These are phyloP conservation scores for Albophoma yamanashiensis DNA, from an alignment of 2,329 filamentous ascomycete genomes.

Conservation along the genomic window DNA sequence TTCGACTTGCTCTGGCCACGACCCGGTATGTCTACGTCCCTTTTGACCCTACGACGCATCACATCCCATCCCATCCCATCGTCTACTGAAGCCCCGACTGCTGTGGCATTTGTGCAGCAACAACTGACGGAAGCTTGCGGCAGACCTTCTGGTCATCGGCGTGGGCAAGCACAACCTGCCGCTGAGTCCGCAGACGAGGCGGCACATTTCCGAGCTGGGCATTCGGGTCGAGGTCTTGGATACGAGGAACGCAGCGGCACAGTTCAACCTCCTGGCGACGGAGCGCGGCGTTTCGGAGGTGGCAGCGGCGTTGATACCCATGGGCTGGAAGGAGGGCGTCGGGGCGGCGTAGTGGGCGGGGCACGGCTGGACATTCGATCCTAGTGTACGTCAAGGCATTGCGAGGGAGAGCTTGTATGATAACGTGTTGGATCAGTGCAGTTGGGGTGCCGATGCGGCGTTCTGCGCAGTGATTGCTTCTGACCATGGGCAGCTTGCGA, in stretches of 20 bases:
- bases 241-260: constrained; percentile 84
- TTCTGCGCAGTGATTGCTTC: not conserved
- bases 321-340: constrained; percentile 63
- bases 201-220: constrained; percentile 63
- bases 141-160: constrained; percentile 84
- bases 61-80: too few species aligned
- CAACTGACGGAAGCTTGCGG: not conserved
- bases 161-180: constrained; percentile 67
- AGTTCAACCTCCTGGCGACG: constrained; percentile 92
- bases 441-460: not conserved
- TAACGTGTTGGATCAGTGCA: not conserved
- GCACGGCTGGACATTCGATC: not conserved
- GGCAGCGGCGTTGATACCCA: constrained; percentile 76
- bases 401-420: not conserved
- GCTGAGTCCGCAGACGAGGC: constrained; percentile 63
- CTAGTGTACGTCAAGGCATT: not conserved
- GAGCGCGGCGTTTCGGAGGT: constrained; percentile 80
- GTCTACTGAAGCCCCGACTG: not conserved
- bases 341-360: constrained; percentile 21
- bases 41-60: not conserved
- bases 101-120: not conserved
- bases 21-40: constrained; percentile 52
- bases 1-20: constrained; percentile 76
- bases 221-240: constrained; percentile 83
- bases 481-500: too few species aligned